Evolutionary conservation across 2,329 filamentous ascomycete genomes (phyloP).

Genomic region (Dothistroma pini): DNA sequence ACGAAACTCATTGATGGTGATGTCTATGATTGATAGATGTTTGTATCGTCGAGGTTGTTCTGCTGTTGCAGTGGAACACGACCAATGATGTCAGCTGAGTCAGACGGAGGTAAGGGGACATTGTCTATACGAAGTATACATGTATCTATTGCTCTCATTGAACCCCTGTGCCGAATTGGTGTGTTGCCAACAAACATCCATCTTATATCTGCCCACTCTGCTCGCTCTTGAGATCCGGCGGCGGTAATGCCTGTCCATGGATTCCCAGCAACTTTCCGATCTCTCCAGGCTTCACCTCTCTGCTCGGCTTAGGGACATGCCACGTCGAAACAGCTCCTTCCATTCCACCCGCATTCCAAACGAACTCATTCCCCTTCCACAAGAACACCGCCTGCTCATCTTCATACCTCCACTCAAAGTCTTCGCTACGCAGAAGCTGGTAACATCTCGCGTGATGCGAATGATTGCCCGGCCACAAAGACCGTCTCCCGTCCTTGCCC

Average conservation of each 20-base stretch:
- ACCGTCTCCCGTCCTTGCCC: conserved; percentile 10
- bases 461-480: conserved; percentile 18
- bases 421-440: conserved; percentile 18
- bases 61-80: not conserved
- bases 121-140: too few relatives aligned
- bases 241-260: conserved; percentile 1
- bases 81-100: not conserved
- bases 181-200: not conserved
- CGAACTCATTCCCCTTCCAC: conserved; percentile 20
- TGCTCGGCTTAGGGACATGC: conserved; percentile 16
- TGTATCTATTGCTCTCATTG: too few relatives aligned
- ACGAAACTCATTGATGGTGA: conserved; percentile 21
- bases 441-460: conserved; percentile 15
- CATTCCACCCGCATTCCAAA: conserved; percentile 13
- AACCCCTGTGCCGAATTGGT: too few relatives aligned
- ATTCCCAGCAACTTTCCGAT: conserved; percentile 17
- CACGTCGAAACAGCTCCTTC: conserved; percentile 16
- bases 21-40: not conserved
- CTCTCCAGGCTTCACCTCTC: conserved; percentile 2
- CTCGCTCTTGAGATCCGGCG: not conserved
- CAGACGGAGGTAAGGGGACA: not conserved
- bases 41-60: not conserved
- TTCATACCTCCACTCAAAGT: conserved; percentile 20
- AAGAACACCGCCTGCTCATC: conserved; percentile 21
- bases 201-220: not conserved